These are phyloP conservation scores for Kuraishia borneana DNA, from an alignment of 805 yeast genomes.

Conservation along the genomic window DNA sequence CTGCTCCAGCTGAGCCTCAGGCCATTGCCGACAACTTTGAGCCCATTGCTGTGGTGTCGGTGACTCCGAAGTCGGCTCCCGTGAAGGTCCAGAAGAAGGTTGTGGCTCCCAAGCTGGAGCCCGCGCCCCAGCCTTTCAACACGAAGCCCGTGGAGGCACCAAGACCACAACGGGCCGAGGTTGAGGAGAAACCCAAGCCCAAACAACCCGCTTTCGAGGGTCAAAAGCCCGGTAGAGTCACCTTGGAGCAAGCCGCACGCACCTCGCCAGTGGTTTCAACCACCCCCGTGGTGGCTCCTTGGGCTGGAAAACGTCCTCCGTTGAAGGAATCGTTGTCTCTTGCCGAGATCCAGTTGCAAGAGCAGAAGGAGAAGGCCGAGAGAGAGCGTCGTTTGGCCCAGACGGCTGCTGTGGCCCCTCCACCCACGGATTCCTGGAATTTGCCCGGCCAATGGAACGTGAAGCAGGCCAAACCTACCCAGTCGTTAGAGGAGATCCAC, in stretches of 20 bases:
- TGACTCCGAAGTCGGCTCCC: not conserved
- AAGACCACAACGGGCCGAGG: not conserved
- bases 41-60: too few relatives aligned
- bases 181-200: constrained; percentile 1
- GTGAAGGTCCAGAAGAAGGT: not conserved
- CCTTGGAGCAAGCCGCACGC: not conserved
- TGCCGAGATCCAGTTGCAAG: constrained; percentile 38
- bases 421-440: constrained; percentile 16
- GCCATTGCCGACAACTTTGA: constrained; percentile 2
- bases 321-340: constrained; percentile 26
- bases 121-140: not conserved
- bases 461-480: constrained; percentile 5
- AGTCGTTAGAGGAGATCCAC: constrained; percentile 9
- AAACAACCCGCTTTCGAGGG: not conserved
- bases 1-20: constrained; percentile 2
- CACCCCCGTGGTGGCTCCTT: constrained; percentile 32
- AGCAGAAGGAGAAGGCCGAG: constrained; percentile 36
- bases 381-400: constrained; percentile 1
- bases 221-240: not conserved
- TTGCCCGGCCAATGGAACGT: constrained; percentile 11
- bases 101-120: not conserved
- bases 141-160: not conserved
- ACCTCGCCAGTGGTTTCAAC: constrained; percentile 3
- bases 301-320: constrained; percentile 29
- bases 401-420: constrained; percentile 11